Evolutionary conservation across 2,329 filamentous ascomycete genomes (phyloP), one percentile per base, ranked within the genome.

Genomic region (Hymenoscyphus fructigenus): DNA sequence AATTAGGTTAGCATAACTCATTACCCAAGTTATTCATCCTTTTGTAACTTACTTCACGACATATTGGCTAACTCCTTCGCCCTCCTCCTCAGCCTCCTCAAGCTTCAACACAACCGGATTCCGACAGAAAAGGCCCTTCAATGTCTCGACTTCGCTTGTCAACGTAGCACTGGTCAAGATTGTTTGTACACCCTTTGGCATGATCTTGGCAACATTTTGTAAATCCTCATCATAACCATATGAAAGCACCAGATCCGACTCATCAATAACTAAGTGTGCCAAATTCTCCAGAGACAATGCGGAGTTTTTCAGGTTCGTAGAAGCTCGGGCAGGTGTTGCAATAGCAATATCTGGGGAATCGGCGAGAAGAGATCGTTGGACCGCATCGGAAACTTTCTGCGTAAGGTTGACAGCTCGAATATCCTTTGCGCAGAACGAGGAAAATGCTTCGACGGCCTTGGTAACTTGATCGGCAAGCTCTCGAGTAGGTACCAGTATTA

Each of bases 211-310:
- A 38, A 99, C 83, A 70, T 87, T 90, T 73, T 93, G 86, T 66
- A 99, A 84, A 72, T 98, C 95, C 66, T 96, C 91, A 65, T 94
- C 90, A 75, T 97, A 97, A 59, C 93, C 95, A 75, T 98, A 99
- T 3, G 92, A 96, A 64, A 98, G 82, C 6, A 99, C 90, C 68
- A 99, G 79, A 75, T 99, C 95, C 2, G 94, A 93, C 79, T 99
- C 95, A 76, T 99, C 95, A 61, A 99, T 88, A 0, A 98, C 91
- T 17, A 98, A 80, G 69, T 76, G 88, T 36, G 87, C 85, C 26
- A 99, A 82, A 58, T 86, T 84, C 17, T 89, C 85, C 36, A 96
- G 80, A 0, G 88, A 86, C 59, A 98, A 80, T 0, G 89, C 85
- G 12, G 88, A 87, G 60, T 83, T 88, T 74, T 91, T 91, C 73